These are phyloP conservation scores for Cordyceps fumosorosea DNA, from an alignment of 2,329 filamentous ascomycete species.

Conservation along the genomic window DNA sequence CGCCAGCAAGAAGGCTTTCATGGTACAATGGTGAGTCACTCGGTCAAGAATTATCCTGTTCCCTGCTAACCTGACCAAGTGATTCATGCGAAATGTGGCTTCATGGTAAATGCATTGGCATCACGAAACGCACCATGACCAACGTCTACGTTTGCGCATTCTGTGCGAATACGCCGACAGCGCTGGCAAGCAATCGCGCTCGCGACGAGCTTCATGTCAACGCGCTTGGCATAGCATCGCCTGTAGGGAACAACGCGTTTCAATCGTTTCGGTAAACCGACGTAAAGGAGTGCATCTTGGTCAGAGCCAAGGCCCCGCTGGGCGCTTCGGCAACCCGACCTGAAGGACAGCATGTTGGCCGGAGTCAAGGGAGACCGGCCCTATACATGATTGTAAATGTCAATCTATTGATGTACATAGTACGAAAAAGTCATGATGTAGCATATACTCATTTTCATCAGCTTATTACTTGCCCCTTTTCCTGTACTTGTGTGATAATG, in stretches of 20 bases:
- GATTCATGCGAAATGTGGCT: slow-evolving; percentile 61
- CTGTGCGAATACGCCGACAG: slow-evolving; percentile 53
- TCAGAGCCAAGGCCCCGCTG: background rate
- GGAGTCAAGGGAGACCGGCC: slow-evolving; percentile 9
- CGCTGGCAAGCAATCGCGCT: slow-evolving; percentile 38
- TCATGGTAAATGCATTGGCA: slow-evolving; percentile 56
- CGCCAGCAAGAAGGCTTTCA: slow-evolving; percentile 43
- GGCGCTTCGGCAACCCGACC: no score
- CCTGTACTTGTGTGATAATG: background rate
- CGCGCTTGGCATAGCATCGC: slow-evolving; percentile 25
- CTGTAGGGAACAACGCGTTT: slow-evolving; percentile 37
- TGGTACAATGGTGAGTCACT: slow-evolving; percentile 55
- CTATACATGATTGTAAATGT: slow-evolving; percentile 12
- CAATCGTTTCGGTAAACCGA: slow-evolving; percentile 33
- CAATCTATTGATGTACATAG: slow-evolving; percentile 4
- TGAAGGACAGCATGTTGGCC: background rate
- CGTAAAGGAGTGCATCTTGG: background rate
- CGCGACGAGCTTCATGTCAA: slow-evolving; percentile 35
- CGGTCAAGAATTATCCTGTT: background rate
- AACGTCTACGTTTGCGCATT: slow-evolving; percentile 58
- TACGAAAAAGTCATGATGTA: background rate
- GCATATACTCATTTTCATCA: background rate
- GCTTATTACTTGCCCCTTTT: background rate
- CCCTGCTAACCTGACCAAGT: slow-evolving; percentile 27
- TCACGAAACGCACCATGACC: slow-evolving; percentile 49